Evolutionary conservation across 2,329 filamentous ascomycete genomes (phyloP).

Genomic region (Aspergillus texensis): DNA sequence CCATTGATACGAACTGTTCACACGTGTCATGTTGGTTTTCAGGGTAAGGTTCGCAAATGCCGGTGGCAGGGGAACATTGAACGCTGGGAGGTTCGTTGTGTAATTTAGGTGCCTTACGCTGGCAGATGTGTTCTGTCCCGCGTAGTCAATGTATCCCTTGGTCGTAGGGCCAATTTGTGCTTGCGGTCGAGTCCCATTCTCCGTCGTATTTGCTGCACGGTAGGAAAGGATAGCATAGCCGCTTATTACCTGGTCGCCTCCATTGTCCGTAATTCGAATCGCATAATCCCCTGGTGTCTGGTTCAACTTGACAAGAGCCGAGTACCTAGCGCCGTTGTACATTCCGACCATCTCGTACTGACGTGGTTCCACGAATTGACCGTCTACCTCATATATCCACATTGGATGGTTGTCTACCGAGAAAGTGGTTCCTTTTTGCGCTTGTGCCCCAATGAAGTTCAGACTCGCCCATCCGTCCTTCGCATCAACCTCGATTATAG

Average conservation of each 20-base stretch:
- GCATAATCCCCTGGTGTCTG: neutral
- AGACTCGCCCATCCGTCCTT: conserved; percentile 1
- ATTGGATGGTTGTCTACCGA: conserved; percentile 1
- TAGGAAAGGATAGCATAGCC: conserved; percentile 2
- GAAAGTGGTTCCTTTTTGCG: conserved; percentile 1
- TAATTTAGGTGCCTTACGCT: neutral
- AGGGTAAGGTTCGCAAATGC: neutral
- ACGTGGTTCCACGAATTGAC: neutral
- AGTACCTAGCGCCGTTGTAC: conserved; percentile 2
- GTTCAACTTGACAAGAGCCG: neutral
- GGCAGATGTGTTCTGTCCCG: neutral
- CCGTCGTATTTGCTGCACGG: neutral
- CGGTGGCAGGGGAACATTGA: neutral
- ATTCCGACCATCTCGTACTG: conserved; percentile 4
- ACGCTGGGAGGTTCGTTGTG: neutral
- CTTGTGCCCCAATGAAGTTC: neutral
- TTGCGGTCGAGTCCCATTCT: neutral
- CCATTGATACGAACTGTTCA: conserved; percentile 3
- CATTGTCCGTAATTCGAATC: neutral
- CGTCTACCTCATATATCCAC: conserved; percentile 3
- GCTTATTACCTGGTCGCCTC: neutral
- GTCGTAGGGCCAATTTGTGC: neutral
- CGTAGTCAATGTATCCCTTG: conserved; percentile 1
- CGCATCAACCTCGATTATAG: neutral
- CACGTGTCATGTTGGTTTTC: neutral